Evolutionary conservation across 2,329 filamentous ascomycete genomes (phyloP), one percentile per base, ranked within the genome.

Genomic region (Triangularia setosa): DNA sequence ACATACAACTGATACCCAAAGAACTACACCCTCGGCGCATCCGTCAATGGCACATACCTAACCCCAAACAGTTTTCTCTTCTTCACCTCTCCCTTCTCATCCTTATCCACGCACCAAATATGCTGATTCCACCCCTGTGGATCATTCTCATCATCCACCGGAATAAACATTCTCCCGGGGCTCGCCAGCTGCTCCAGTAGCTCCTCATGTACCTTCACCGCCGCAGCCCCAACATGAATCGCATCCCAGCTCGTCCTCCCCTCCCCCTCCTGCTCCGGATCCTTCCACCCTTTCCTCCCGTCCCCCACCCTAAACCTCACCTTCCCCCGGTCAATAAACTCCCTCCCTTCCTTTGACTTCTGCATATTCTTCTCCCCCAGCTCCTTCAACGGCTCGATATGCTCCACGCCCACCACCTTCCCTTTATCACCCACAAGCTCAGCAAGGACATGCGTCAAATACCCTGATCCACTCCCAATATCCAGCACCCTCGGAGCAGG

Each of bases 161-260:
- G 91, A 11, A 95, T 90, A 74, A 95, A 94, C 77, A 95, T 83
- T 68, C 90, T 82, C 0, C 95, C 95, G 0, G 94, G 94, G 2
- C 84, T 79, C 68, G 87, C 87, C 69, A 99, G 79, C 79, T 98
- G 95, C 28, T 88, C 84, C 55, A 96, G 78, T 69, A 98, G 77
- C 65, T 85, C 84, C 18, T 84, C 74, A 74, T 96, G 93, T 62
- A 96, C 78, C 72, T 87, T 84, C 24, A 79, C 84, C 0, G 94
- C 94, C 7, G 92, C 91, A 0, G 95, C 95, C 0, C 95, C 95
- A 2, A 98, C 95, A 74, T 98, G 95, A 65, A 99, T 98, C 2
- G 91, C 93, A 81, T 98, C 92, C 82, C 94, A 99, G 62, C 81
- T 81, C 5, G 80, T 81, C 54, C 78, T 77, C 1, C 77, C 84